phyloP scores from a whole-genome alignment of 2,329 filamentous ascomycete species.

The Ramularia endophylla region DNA sequence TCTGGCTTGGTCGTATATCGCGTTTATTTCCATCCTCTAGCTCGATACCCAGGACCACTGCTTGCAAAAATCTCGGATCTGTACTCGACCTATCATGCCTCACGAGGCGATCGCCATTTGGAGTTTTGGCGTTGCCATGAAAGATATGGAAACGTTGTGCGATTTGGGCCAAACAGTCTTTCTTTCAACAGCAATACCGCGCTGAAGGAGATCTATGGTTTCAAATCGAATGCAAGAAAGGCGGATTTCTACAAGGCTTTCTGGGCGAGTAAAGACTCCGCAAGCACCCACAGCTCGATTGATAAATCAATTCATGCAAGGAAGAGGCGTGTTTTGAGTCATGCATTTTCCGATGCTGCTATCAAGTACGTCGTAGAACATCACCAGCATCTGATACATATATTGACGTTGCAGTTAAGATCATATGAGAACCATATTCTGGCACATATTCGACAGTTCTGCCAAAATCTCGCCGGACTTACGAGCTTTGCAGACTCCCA shows the following conservation, averaged over 20 bases:
- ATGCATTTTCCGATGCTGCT: slow-evolving; percentile 42
- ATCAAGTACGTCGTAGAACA: slow-evolving; percentile 28
- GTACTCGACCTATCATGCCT: slow-evolving; percentile 25
- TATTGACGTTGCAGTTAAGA: no score
- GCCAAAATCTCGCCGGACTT: slow-evolving; percentile 25
- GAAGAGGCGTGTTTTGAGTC: slow-evolving; percentile 42
- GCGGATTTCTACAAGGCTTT: slow-evolving; percentile 45
- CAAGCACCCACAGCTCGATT: slow-evolving; percentile 41
- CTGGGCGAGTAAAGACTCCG: slow-evolving; percentile 36
- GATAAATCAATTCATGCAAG: slow-evolving; percentile 42
- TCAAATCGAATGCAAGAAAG: slow-evolving; percentile 44
- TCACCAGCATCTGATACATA: no score
- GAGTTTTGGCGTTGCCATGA: slow-evolving; percentile 54
- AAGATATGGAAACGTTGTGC: slow-evolving; percentile 65
- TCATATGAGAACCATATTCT: slow-evolving; percentile 43
- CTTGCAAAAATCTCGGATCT: slow-evolving; percentile 28
- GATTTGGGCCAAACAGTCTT: slow-evolving; percentile 70
- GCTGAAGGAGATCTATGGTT: slow-evolving; percentile 49
- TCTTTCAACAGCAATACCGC: slow-evolving; percentile 69
- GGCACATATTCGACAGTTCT: slow-evolving; percentile 37
- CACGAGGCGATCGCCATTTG: slow-evolving; percentile 25
- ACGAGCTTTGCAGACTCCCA: slow-evolving; percentile 3
- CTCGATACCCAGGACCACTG: slow-evolving; percentile 39
- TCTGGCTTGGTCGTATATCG: slow-evolving; percentile 28
- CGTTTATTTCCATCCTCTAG: slow-evolving; percentile 39